Percentiles rank a stretch among this genome's conserved stretches.
Conservation (phyloP, 345 rosid species). For the Eucalyptus fibrosa region DNA sequence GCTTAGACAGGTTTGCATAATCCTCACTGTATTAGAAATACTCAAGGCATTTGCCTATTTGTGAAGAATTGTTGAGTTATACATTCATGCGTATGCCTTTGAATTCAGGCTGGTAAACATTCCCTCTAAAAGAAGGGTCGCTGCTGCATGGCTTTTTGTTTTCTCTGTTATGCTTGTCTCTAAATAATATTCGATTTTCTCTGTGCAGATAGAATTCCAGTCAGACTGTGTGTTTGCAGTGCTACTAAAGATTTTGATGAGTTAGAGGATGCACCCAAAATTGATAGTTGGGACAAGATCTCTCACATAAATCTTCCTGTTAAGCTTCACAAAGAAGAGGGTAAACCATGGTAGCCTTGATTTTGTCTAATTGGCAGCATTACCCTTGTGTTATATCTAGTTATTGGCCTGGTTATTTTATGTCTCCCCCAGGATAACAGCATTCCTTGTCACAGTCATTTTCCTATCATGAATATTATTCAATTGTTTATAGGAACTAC, state of each 20-base stretch:
- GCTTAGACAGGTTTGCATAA: slow-evolving; percentile 56
- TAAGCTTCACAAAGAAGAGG: slow-evolving; percentile 1
- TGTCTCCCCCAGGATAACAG: no score
- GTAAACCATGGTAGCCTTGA: no score
- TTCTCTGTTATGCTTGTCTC: neutral
- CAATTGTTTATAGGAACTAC: no score
- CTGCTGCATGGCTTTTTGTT: neutral
- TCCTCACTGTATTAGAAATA: neutral
- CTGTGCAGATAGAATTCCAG: slow-evolving; percentile 61
- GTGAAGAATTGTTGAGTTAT: neutral
- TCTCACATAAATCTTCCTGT: slow-evolving; percentile 61
- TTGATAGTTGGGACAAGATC: slow-evolving; percentile 78
- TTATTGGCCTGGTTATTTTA: no score
- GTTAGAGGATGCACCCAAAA: slow-evolving; percentile 41
- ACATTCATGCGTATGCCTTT: neutral
- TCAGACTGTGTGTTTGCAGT: slow-evolving; percentile 60
- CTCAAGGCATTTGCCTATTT: neutral
- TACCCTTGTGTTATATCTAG: no score
- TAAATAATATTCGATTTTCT: neutral
- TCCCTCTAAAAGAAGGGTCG: neutral
- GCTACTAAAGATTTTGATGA: slow-evolving; percentile 51
- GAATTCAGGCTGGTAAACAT: neutral
- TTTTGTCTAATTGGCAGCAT: no score
- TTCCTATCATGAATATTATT: no score
- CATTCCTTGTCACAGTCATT: no score